Base-by-base conservation (phyloP, 805 yeast genomes). In the Maudiozyma turicensis region DNA sequence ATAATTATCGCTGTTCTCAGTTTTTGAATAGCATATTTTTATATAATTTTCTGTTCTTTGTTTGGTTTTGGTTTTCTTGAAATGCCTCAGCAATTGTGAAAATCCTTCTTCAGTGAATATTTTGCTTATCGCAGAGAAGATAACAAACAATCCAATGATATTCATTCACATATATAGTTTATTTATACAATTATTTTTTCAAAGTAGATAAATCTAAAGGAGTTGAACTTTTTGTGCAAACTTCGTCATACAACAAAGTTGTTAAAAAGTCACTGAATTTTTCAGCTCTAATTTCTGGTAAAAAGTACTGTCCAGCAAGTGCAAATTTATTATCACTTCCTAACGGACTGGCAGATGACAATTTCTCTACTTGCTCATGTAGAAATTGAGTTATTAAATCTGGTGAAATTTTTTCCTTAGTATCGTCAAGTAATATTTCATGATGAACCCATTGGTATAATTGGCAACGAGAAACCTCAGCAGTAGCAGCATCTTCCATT, bases 401-500 rank as follows among this genome's bases (percentile, higher is more conserved):
- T 49, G 85, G 77, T 49, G 85, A 81, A 38, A 84, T 74, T 33
- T 60, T 69, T 48, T 71, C 74, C 45, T 81, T 81, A 31, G 80
- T 72, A 59, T 82, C 87, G 48, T 78, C 74, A 52, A 78, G 63
- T 48, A 64, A 68, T 43, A 80, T 84, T 45, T 78, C 78, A 63
- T 85, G 91, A 50, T 80, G 82, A 47, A 81, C 86, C 95, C 95
- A 85, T 64, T 86, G 88, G 75, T 82, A 82, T 57, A 85, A 73
- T 69, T 84, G 90, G 52, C 87, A 76, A 71, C 93, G 77, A 39
- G 90, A 82, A 39, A 85, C 95, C 68, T 85, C 95, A 39, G 91
- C 91, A 46, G 95, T 85, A 38, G 91, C 91, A 34, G 95, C 95
- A 66, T 85, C 93, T 69, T 85, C 95, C 95, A 85, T 85, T 67